These are phyloP conservation scores for Casuarina glauca DNA, from an alignment of 306 rosid species.

Conservation along the genomic window DNA sequence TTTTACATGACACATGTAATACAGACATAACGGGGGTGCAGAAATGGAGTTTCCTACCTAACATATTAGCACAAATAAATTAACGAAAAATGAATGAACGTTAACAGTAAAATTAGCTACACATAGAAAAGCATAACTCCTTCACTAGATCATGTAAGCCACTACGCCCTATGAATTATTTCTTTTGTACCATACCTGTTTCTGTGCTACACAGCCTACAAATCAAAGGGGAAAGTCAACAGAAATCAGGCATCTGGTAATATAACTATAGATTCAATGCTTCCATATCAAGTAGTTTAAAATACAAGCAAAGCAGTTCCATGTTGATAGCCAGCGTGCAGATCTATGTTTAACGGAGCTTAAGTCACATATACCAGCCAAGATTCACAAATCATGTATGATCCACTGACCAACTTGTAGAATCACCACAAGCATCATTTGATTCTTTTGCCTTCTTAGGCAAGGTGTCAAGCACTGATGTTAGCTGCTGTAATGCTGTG, in stretches of 20 bases:
- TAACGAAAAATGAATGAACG: not conserved
- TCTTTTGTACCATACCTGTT: not conserved
- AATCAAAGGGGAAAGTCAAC: too few relatives aligned
- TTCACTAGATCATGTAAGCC: not conserved
- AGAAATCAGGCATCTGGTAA: not conserved
- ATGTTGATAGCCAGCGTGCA: not conserved
- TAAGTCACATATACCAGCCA: too few relatives aligned
- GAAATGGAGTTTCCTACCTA: not conserved
- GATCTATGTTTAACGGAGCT: not conserved
- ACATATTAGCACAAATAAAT: not conserved
- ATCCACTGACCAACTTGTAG: not conserved
- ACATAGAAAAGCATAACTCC: not conserved
- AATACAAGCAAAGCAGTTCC: not conserved
- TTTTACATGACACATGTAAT: not conserved
- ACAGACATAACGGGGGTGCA: not conserved
- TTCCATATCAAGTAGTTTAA: not conserved
- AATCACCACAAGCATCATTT: not conserved
- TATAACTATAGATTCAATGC: not conserved
- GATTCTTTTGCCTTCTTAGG: not conserved
- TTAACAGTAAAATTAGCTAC: not conserved
- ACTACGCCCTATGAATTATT: not conserved
- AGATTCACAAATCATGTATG: too few relatives aligned
- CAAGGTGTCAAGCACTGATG: not conserved
- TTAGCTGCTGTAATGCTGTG: not conserved
- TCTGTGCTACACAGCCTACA: not conserved